A percentile compares a stretch with the other conserved stretches of the same genome.
phyloP scores from a whole-genome alignment of 2,329 filamentous ascomycete species.

The Zasmidium cellare region DNA sequence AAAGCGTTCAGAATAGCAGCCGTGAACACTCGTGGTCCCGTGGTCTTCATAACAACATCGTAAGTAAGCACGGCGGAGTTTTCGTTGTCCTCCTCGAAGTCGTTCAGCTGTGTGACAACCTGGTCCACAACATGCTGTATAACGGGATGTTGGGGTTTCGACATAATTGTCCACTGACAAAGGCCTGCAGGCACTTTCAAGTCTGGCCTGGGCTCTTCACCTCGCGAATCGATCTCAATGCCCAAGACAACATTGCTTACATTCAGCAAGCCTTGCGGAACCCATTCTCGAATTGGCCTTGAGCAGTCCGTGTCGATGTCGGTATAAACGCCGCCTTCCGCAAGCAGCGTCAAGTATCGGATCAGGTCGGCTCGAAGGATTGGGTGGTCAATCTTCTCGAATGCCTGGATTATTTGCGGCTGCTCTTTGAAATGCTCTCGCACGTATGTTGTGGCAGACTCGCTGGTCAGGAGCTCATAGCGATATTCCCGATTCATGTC shows the following conservation, averaged over 20 bases:
- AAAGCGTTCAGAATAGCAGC: constrained; percentile 16
- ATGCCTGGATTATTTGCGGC: constrained; percentile 15
- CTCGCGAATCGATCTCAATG: constrained; percentile 20
- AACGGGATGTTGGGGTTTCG: constrained; percentile 14
- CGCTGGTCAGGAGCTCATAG: constrained; percentile 15
- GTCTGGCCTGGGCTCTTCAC: constrained; percentile 1
- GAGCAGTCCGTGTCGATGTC: constrained; percentile 24
- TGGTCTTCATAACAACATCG: constrained; percentile 12
- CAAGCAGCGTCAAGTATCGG: constrained; percentile 20
- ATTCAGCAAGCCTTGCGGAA: constrained; percentile 9
- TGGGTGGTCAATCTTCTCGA: constrained; percentile 5
- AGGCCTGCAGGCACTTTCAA: constrained; percentile 10
- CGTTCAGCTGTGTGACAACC: constrained; percentile 7
- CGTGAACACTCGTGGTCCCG: constrained; percentile 17
- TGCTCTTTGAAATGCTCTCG: constrained; percentile 9
- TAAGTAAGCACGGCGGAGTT: too few species aligned
- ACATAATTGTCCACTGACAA: constrained; percentile 22
- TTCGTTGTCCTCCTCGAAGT: too few species aligned
- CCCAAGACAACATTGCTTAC: constrained; percentile 16
- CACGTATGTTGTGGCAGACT: constrained; percentile 14
- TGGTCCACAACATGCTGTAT: constrained; percentile 17
- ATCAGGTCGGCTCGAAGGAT: constrained; percentile 21
- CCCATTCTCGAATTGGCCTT: constrained; percentile 19
- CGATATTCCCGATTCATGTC: constrained; percentile 14
- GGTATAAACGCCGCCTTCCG: constrained; percentile 23